Percentiles rank a stretch among this genome's conserved stretches.
These are phyloP conservation scores for Schwanniomyces pseudopolymorphus DNA, from an alignment of 805 yeast genomes.

Conservation along the genomic window DNA sequence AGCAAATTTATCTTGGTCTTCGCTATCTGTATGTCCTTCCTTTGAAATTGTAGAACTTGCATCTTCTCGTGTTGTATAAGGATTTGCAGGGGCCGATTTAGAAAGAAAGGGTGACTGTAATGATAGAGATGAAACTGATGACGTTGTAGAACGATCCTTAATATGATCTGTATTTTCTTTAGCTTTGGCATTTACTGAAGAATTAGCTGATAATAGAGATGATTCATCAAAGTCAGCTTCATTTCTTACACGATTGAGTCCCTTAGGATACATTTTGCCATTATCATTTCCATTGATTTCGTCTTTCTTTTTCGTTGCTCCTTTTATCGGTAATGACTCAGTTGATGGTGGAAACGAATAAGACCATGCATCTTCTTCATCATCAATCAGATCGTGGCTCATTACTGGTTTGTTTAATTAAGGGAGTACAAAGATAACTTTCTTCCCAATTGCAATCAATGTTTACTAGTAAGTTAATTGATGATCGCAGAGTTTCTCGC, in stretches of 20 bases:
- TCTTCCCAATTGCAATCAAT: background rate
- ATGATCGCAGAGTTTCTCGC: background rate
- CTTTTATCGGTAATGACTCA: conserved; percentile 21
- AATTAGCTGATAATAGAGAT: conserved; percentile 5
- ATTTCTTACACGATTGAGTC: background rate
- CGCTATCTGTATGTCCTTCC: conserved; percentile 16
- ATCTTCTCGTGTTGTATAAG: conserved; percentile 51
- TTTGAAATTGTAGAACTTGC: conserved; percentile 39
- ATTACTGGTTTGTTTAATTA: too few species aligned
- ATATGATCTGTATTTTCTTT: background rate
- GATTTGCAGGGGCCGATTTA: conserved; percentile 51
- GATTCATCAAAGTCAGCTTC: background rate
- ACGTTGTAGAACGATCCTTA: conserved; percentile 4
- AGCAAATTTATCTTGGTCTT: conserved; percentile 2
- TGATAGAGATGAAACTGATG: conserved; percentile 19
- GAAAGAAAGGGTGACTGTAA: conserved; percentile 35
- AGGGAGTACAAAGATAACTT: too few species aligned
- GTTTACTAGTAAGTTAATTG: background rate
- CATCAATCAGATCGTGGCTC: conserved; percentile 16
- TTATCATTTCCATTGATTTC: background rate
- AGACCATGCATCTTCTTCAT: conserved; percentile 43
- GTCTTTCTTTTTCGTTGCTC: background rate
- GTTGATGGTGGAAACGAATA: conserved; percentile 39
- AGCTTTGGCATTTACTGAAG: background rate
- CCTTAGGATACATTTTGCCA: background rate